Percentiles rank a stretch among this genome's conserved stretches.
Evolutionary conservation across 1,284 basidiomycete genomes (phyloP).

Genomic region (Fomitopsis pinicola): DNA sequence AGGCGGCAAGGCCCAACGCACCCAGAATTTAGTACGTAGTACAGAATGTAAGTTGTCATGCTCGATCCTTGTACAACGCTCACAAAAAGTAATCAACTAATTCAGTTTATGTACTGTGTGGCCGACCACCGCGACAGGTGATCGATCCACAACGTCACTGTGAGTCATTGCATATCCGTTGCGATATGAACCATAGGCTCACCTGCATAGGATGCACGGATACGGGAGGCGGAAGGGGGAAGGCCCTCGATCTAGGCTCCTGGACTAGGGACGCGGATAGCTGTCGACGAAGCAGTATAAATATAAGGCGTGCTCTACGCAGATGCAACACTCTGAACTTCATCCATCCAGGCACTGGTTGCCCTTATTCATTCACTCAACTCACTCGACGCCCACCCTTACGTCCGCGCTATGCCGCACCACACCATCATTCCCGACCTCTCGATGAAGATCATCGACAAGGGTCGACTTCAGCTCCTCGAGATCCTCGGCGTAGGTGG

Average conservation of each 20-base stretch:
- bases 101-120: no score
- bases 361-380: not conserved
- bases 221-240: not conserved
- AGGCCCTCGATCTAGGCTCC: no score
- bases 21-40: not conserved
- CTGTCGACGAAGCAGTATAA: not conserved
- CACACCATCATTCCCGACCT: conserved; percentile 13
- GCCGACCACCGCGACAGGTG: not conserved
- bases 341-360: not conserved
- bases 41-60: not conserved
- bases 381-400: not conserved
- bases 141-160: no score
- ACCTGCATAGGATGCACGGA: not conserved
- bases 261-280: not conserved
- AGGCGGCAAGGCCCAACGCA: conserved; percentile 1
- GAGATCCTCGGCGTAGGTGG: conserved; percentile 55
- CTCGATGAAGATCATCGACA: conserved; percentile 16
- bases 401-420: conserved; percentile 7
- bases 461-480: conserved; percentile 42
- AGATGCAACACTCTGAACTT: no score
- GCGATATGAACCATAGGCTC: not conserved
- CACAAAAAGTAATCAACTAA: no score
- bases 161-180: not conserved
- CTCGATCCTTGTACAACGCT: no score
- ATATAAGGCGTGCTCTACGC: not conserved